These are phyloP conservation scores for Fremontodendron californicum DNA, from an alignment of 345 rosid species.

Conservation along the genomic window DNA sequence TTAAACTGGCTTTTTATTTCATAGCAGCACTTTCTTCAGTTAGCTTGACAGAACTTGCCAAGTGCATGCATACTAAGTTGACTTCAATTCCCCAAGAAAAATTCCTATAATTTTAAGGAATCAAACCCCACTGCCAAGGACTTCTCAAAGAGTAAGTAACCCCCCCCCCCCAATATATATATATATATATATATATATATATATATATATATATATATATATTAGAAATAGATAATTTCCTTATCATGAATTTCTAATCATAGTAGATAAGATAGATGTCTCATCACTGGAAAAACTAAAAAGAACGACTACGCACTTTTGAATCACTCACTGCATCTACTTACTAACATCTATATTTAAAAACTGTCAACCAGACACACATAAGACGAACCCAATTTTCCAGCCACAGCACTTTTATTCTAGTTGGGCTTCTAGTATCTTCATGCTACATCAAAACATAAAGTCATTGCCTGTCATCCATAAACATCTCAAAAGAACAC, in stretches of 20 bases:
- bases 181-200: too few species aligned
- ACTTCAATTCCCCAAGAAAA: neutral
- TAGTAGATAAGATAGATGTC: neutral
- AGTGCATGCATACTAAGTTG: neutral
- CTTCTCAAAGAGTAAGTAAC: neutral
- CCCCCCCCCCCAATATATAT: too few species aligned
- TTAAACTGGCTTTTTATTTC: too few species aligned
- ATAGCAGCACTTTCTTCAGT: neutral
- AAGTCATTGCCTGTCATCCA: neutral
- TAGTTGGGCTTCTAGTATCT: neutral
- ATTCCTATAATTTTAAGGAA: neutral
- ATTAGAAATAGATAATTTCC: neutral
- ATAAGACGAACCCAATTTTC: neutral
- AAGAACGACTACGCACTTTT: too few species aligned
- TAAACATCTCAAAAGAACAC: neutral
- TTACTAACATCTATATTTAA: neutral
- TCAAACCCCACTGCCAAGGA: neutral
- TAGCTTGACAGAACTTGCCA: neutral
- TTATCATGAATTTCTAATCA: neutral
- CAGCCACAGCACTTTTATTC: neutral
- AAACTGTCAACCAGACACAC: neutral
- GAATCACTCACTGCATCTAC: too few species aligned
- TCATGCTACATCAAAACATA: conserved; percentile 1
- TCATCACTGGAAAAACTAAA: too few species aligned
- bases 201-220: too few species aligned